Percentiles rank a stretch among this genome's conserved stretches.
phyloP scores from a whole-genome alignment of 75 land plant genomes.

The Pinus taeda region DNA sequence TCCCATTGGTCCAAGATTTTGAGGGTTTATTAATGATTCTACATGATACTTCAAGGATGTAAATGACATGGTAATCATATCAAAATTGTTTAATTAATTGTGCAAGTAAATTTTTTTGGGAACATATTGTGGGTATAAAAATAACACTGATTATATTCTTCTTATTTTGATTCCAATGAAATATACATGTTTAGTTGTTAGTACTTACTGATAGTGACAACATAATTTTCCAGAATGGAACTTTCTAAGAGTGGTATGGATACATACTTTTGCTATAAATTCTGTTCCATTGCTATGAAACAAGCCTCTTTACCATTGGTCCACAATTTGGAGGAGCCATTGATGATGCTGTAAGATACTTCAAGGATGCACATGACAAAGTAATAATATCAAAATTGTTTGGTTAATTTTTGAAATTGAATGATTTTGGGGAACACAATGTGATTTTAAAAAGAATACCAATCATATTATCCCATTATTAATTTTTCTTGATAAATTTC shows the following conservation, averaged over 20 bases:
- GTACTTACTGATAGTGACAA: too few relatives aligned
- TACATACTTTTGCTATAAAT: background rate
- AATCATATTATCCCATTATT: background rate
- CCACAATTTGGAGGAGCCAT: constrained; percentile 99
- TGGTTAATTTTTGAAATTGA: background rate
- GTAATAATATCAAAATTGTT: constrained; percentile 19
- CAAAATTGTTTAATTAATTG: too few relatives aligned
- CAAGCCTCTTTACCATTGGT: constrained; percentile 97
- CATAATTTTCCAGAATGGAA: too few relatives aligned
- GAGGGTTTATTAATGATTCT: too few relatives aligned
- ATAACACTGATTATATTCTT: background rate
- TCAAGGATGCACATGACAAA: constrained; percentile 94
- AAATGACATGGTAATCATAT: too few relatives aligned
- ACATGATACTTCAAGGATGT: too few relatives aligned
- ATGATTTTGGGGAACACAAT: background rate
- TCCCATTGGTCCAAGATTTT: too few relatives aligned
- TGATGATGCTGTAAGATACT: constrained; percentile 99
- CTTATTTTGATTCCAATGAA: background rate
- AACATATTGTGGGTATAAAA: too few relatives aligned
- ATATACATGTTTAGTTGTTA: background rate
- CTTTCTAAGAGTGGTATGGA: background rate
- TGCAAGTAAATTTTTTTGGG: too few relatives aligned
- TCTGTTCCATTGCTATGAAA: constrained; percentile 7
- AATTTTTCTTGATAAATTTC: constrained; percentile 6
- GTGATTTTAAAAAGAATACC: background rate